phyloP scores from a whole-genome alignment of 148 eudicot species.

The Heliamphora exappendiculata region DNA sequence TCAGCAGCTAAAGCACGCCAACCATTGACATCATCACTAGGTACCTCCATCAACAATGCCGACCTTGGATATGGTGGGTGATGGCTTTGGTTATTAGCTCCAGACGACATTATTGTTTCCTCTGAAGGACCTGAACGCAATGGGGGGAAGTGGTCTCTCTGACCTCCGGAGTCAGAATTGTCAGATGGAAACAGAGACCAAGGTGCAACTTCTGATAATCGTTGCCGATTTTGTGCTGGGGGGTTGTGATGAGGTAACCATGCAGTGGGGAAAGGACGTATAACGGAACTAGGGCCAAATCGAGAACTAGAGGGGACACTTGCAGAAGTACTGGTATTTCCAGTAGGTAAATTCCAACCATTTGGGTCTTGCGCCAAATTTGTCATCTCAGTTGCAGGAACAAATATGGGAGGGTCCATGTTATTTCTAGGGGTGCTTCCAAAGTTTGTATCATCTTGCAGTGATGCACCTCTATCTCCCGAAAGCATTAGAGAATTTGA shows the following conservation, averaged over 20 bases:
- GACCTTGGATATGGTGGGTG: constrained; percentile 21
- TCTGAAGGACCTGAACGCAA: constrained; percentile 34
- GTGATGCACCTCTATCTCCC: constrained; percentile 34
- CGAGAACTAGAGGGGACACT: constrained; percentile 46
- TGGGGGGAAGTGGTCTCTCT: constrained; percentile 32
- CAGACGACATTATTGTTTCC: constrained; percentile 27
- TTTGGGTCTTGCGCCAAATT: constrained; percentile 40
- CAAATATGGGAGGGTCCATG: constrained; percentile 44
- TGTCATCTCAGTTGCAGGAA: constrained; percentile 51
- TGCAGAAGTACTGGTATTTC: constrained; percentile 30
- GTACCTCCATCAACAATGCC: constrained; percentile 22
- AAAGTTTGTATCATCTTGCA: constrained; percentile 38
- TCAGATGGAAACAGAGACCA: constrained; percentile 49
- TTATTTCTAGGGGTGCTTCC: constrained; percentile 43
- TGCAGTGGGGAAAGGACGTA: constrained; percentile 31
- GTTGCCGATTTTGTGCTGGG: constrained; percentile 38
- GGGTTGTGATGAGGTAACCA: constrained; percentile 52
- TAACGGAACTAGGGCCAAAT: constrained; percentile 24
- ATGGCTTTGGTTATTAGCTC: constrained; percentile 19
- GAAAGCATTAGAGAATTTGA: constrained; percentile 26
- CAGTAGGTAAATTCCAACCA: constrained; percentile 45
- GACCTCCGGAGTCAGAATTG: constrained; percentile 47
- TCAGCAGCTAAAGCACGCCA: constrained; percentile 46
- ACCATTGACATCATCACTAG: constrained; percentile 31
- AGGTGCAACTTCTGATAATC: constrained; percentile 54